These are phyloP conservation scores for Nicotiana paniculata DNA, from an alignment of 257 asterid genomes.

Conservation along the genomic window DNA sequence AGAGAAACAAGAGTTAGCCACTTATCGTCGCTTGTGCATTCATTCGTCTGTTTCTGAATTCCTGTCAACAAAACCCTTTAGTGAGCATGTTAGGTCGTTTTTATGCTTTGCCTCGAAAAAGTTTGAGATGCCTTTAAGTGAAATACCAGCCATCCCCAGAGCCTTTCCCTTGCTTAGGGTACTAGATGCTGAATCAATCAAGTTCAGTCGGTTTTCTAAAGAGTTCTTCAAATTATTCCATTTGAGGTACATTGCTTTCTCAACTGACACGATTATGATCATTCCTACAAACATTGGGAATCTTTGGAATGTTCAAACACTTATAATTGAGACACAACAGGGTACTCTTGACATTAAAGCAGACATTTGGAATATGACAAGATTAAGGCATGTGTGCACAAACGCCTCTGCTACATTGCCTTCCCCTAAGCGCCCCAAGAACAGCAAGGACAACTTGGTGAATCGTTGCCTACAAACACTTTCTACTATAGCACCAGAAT, in stretches of 20 bases:
- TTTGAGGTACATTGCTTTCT: slow-evolving; percentile 43
- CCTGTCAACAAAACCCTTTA: slow-evolving; percentile 29
- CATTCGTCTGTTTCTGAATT: slow-evolving; percentile 36
- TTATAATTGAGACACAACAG: slow-evolving; percentile 35
- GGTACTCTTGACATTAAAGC: slow-evolving; percentile 37
- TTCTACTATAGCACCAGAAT: slow-evolving; percentile 38
- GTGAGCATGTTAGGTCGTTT: slow-evolving; percentile 52
- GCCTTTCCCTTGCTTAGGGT: slow-evolving; percentile 53
- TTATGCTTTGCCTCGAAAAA: slow-evolving; percentile 37
- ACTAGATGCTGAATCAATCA: slow-evolving; percentile 33
- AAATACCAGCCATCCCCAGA: slow-evolving; percentile 20
- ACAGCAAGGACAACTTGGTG: slow-evolving; percentile 5
- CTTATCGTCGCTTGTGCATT: slow-evolving; percentile 44
- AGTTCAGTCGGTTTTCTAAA: slow-evolving; percentile 33
- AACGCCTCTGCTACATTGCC: slow-evolving; percentile 33
- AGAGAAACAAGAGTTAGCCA: slow-evolving; percentile 23
- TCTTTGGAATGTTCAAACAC: slow-evolving; percentile 52
- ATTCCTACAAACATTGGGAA: slow-evolving; percentile 34
- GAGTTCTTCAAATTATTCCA: slow-evolving; percentile 39
- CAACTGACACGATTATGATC: slow-evolving; percentile 24
- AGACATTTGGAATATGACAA: slow-evolving; percentile 53
- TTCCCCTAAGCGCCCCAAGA: not conserved
- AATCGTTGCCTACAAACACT: slow-evolving; percentile 33
- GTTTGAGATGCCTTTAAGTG: slow-evolving; percentile 23
- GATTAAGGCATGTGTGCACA: slow-evolving; percentile 41